Evolutionary conservation across 225 moss, liverwort and hornwort genomes (phyloP).

Genomic region (Antitrichia curtipendula): DNA sequence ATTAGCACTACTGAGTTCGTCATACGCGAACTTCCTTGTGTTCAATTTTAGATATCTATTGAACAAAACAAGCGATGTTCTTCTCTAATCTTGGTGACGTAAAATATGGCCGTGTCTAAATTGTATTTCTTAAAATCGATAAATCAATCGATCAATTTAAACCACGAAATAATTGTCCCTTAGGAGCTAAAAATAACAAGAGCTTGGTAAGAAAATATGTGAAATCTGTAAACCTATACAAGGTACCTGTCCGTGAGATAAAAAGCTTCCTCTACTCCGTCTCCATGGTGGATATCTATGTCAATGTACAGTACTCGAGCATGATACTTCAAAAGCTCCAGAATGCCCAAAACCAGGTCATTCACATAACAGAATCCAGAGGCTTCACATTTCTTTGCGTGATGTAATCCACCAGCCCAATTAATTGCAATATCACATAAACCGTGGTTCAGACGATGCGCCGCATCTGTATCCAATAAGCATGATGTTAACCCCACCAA

Average conservation of each 20-base stretch:
- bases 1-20: not conserved
- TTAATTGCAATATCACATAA: constrained; percentile 94
- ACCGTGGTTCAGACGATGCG: constrained; percentile 65
- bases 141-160: not conserved
- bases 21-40: not conserved
- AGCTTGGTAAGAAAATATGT: not conserved
- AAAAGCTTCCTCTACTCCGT: constrained; percentile 97
- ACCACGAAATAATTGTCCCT: not conserved
- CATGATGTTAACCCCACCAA: not conserved
- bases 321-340: constrained; percentile 91
- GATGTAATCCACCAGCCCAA: constrained; percentile 98
- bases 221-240: not conserved
- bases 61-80: not conserved
- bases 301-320: constrained; percentile 92
- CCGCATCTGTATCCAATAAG: constrained; percentile 52
- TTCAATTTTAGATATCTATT: not conserved
- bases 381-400: constrained; percentile 96
- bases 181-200: not conserved
- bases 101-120: not conserved
- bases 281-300: constrained; percentile 96
- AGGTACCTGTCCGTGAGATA: constrained; percentile 83
- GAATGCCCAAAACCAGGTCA: constrained; percentile 84
- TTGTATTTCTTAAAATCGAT: not conserved
- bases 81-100: not conserved
- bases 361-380: constrained; percentile 97